These are phyloP conservation scores for Papiliotrema flavescens DNA, from an alignment of 1,284 basidiomycete genomes.

Conservation along the genomic window DNA sequence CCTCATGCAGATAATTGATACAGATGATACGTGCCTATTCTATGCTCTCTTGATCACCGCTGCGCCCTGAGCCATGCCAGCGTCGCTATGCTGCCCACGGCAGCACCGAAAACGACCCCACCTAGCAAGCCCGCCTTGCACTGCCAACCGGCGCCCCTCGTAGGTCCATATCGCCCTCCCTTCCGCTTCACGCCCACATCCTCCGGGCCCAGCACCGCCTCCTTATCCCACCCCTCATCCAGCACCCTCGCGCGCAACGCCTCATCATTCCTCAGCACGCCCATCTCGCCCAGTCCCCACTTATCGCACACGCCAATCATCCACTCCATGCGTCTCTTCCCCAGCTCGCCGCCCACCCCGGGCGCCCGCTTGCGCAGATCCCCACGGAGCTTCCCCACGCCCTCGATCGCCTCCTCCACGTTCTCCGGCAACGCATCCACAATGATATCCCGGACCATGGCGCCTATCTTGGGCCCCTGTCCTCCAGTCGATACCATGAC, in stretches of 20 bases:
- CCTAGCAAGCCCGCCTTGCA: too few relatives aligned
- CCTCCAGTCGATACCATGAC: conserved; percentile 96
- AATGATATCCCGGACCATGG: conserved; percentile 70
- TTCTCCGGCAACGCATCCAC: conserved; percentile 65
- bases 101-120: too few relatives aligned
- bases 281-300: conserved; percentile 54
- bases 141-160: too few relatives aligned
- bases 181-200: conserved; percentile 21
- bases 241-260: conserved; percentile 33
- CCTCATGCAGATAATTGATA: too few relatives aligned
- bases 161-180: too few relatives aligned
- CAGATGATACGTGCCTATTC: not conserved
- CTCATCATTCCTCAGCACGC: conserved; percentile 35
- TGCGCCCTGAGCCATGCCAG: too few relatives aligned
- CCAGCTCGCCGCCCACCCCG: conserved; percentile 53
- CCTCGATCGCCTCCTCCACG: conserved; percentile 75
- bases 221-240: conserved; percentile 48
- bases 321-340: conserved; percentile 79
- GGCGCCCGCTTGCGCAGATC: conserved; percentile 53
- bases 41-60: too few relatives aligned
- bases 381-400: conserved; percentile 59
- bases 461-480: conserved; percentile 85
- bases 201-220: conserved; percentile 32
- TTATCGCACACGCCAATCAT: conserved; percentile 85
- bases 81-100: too few relatives aligned